These are phyloP conservation scores for Lotus japonicus DNA, from an alignment of 306 rosid genomes.

Conservation along the genomic window DNA sequence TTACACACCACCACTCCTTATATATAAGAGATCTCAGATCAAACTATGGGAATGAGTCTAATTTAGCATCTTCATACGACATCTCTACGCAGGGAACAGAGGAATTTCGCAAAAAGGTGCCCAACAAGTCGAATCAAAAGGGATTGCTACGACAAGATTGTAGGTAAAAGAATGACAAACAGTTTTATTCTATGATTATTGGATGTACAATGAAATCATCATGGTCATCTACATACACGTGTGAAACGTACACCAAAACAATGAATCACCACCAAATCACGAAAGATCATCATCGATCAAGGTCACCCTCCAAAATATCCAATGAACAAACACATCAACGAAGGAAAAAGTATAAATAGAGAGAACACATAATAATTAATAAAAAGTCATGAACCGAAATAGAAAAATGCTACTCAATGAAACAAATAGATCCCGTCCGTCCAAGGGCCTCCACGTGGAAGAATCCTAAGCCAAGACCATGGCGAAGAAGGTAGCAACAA, in stretches of 20 bases:
- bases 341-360: slow-evolving; percentile 2
- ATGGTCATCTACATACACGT: slow-evolving; percentile 56
- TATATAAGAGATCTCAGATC: no score
- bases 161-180: slow-evolving; percentile 50
- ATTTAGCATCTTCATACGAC: no score
- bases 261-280: slow-evolving; percentile 45
- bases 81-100: no score
- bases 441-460: slow-evolving; percentile 35
- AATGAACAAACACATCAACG: slow-evolving; percentile 28
- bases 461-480: slow-evolving; percentile 44
- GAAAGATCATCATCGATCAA: not conserved
- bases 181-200: slow-evolving; percentile 49
- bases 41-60: no score
- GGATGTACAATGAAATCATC: slow-evolving; percentile 56
- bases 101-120: no score
- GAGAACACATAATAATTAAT: not conserved
- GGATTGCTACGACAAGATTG: no score
- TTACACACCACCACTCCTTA: no score
- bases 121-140: no score
- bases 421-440: slow-evolving; percentile 54
- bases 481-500: slow-evolving; percentile 57
- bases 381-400: not conserved
- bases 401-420: slow-evolving; percentile 10
- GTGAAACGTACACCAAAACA: slow-evolving; percentile 32
- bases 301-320: slow-evolving; percentile 26